Evolutionary conservation across 2,329 filamentous ascomycete species (phyloP), one percentile per base, ranked within the genome.

Genomic region (Ophiocordyceps camponoti-floridani): DNA sequence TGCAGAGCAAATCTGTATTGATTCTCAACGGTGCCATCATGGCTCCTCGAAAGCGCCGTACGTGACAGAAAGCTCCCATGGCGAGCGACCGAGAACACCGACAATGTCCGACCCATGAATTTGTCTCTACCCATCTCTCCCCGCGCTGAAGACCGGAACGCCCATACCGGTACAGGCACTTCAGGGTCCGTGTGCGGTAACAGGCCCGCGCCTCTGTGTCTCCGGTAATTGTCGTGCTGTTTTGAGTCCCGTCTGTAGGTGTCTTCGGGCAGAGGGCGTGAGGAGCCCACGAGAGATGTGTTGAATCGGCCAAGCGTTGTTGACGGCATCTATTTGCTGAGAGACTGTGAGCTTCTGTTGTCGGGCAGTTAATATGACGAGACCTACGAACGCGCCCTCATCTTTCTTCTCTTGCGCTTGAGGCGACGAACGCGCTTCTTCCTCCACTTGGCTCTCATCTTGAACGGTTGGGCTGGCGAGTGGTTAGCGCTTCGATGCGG

Each of bases 351-450:
- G 65, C 47, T 42, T 16, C 40, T 41, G 44, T 40, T 49, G 53
- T 46, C 54, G 30, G 12, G 40, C 12, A 26, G 19, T 18, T 19
- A 23, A 1, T 10, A 35, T 40, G 18, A 16, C 14, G n/a, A 18
- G 33, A 73, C 87, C 78, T 77, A 96, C 91, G 81, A 88, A 75
- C 91, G 75, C 62, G 89, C 91, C 69, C 91, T 81, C 74, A 91
- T 94, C 89, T 98, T 98, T 87, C 91, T 93, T 76, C 91, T 87
- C 88, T 98, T 98, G 68, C 88, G 83, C 84, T 96, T 96, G 70
- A 98, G 86, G 72, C 91, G 82, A 64, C 91, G 79, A 73, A 94
- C 88, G 69, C 91, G 80, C 89, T 98, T 98, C 84, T 98, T 98
- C 79, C 89, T 91, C 91, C 91, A 96, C 79, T 96, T 96, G 67